Evolutionary conservation across 495 filamentous ascomycete species (phyloP), one percentile per base, ranked within the genome.

Genomic region (Jackrogersella minutella): DNA sequence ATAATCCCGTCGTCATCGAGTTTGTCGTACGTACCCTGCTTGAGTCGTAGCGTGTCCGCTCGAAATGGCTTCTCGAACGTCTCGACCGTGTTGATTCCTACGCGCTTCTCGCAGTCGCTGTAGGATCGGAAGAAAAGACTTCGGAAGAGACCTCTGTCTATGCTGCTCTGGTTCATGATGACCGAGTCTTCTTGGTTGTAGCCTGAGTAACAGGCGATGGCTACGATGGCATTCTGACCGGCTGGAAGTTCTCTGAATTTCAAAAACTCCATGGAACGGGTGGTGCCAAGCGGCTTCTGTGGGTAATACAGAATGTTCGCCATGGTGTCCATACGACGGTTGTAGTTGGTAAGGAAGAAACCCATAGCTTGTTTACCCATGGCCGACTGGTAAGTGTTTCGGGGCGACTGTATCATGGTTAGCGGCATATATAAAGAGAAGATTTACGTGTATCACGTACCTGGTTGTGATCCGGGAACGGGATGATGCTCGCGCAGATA

Each of bases 331-430:
- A 98, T 97, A 55, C 95, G 92, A 59, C 93, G 88, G 21, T 90
- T 85, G 73, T 93, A 98, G 73, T 98, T 99, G 10, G 96, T 98
- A 33, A 98, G 85, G 82, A 96, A 97, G 58, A 97, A 92, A 71
- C 95, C 95, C 96, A 99, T 99, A 47, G 95, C 95, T 84, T 99
- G 95, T 80, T 99, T 99, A 80, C 95, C 95, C 95, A 99, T 99
- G 72, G 95, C 95, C 69, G 95, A 97, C 74, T 99, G 96, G 79
- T 98, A 98, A 3, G 95, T 99, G 74, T 98, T 98, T 88, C 96
- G 86, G 62, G 95, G 95, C 59, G 93, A 97, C 86, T 93, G 63
- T 2, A 19, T 3, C 8, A 43, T 22, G 22, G 39, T 63, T 50
- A 64, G 59, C 19, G 62, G 46, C 11, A 7, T 43, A n/a, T 19